Evolutionary conservation across 371 early-diverging fungal genomes (phyloP).

Genomic region (Syncephalastrum sp.): DNA sequence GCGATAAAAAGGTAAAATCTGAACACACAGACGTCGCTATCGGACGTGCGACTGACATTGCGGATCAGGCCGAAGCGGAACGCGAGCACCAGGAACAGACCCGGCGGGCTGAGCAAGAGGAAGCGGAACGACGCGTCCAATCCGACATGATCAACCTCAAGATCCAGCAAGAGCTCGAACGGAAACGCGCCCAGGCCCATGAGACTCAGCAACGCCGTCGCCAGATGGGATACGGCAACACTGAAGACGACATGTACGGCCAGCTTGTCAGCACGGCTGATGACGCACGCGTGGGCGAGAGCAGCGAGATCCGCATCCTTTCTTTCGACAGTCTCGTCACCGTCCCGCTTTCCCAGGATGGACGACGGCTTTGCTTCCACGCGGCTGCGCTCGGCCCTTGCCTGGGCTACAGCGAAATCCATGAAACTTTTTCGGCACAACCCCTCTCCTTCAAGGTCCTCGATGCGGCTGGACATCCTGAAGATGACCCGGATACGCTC

Average conservation of each 20-base stretch:
- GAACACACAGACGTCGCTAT: background rate
- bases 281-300: conserved; percentile 29
- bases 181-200: conserved; percentile 44
- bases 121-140: conserved; percentile 50
- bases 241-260: conserved; percentile 31
- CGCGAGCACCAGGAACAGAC: conserved; percentile 40
- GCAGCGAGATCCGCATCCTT: conserved; percentile 41
- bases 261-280: conserved; percentile 1
- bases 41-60: no score
- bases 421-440: conserved; percentile 41
- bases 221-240: conserved; percentile 32
- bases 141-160: conserved; percentile 55
- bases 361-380: conserved; percentile 37
- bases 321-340: conserved; percentile 50
- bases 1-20: conserved; percentile 42
- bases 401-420: conserved; percentile 35
- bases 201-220: conserved; percentile 30
- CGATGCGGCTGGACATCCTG: conserved; percentile 12
- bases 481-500: conserved; percentile 24
- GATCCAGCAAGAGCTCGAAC: conserved; percentile 55
- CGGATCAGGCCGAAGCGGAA: conserved; percentile 28
- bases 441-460: conserved; percentile 34
- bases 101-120: conserved; percentile 37
- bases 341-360: conserved; percentile 44
- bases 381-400: conserved; percentile 43